Conservation (phyloP, 192 early-diverging fungal genomes). For the Gonapodya prolifera region DNA sequence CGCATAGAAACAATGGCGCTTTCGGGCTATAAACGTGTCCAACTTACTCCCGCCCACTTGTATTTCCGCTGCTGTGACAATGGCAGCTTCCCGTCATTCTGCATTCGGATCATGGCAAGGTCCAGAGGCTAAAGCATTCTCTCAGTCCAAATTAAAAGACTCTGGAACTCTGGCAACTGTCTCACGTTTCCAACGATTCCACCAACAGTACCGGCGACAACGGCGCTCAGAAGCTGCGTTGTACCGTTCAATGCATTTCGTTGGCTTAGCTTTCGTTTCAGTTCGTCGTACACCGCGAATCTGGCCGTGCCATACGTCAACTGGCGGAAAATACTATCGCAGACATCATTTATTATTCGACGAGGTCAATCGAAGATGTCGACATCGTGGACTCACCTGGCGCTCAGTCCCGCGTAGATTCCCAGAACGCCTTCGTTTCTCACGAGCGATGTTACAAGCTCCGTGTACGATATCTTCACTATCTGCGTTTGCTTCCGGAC, state of each 20-base stretch:
- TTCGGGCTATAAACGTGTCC: no score
- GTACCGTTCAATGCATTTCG: constrained; percentile 24
- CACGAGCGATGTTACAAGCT: not conserved
- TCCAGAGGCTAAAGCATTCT: constrained; percentile 36
- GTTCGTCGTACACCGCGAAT: constrained; percentile 58
- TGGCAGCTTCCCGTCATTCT: constrained; percentile 64
- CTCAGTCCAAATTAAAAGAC: not conserved
- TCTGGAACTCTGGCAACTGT: not conserved
- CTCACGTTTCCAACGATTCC: constrained; percentile 21
- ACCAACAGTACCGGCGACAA: not conserved
- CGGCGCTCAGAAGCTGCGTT: not conserved
- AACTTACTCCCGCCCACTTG: constrained; percentile 32
- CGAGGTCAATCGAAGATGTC: no score
- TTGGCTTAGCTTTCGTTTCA: constrained; percentile 38
- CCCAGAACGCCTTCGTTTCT: not conserved
- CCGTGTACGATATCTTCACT: not conserved
- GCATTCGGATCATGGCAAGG: constrained; percentile 67
- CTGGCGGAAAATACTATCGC: not conserved
- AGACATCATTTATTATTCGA: no score
- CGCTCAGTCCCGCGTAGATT: not conserved
- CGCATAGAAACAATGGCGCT: not conserved
- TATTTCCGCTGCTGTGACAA: constrained; percentile 51
- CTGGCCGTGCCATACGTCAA: constrained; percentile 65
- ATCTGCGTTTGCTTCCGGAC: not conserved
- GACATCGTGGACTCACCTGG: not conserved